These are phyloP conservation scores for Solanum ossicruentum DNA, from an alignment of 257 asterid genomes.

Conservation along the genomic window DNA sequence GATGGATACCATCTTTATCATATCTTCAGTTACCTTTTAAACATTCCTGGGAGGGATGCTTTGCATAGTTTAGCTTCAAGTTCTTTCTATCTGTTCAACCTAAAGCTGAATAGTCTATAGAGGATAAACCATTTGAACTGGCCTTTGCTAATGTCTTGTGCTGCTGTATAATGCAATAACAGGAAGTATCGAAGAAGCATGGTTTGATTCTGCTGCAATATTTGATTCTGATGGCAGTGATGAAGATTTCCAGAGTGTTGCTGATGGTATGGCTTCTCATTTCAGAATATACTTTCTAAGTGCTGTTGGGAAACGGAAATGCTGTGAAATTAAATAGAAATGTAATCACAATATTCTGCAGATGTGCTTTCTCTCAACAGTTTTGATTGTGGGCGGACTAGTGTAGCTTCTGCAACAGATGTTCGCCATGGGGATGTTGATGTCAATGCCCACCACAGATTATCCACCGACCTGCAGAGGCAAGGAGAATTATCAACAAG, in stretches of 20 bases:
- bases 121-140: not conserved
- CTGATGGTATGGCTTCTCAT: conserved; percentile 50
- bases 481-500: conserved; percentile 15
- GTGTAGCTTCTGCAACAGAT: conserved; percentile 11
- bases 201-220: conserved; percentile 71
- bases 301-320: not conserved
- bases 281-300: not conserved
- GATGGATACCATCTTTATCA: not conserved
- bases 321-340: not conserved
- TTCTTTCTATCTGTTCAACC: not conserved
- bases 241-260: conserved; percentile 80
- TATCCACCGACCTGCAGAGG: conserved; percentile 18
- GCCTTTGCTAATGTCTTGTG: not conserved
- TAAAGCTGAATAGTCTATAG: not conserved
- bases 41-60: not conserved
- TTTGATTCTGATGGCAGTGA: conserved; percentile 88
- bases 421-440: conserved; percentile 20
- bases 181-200: conserved; percentile 79
- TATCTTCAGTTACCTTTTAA: not conserved
- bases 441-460: conserved; percentile 2
- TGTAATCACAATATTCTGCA: conserved; percentile 9
- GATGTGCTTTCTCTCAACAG: conserved; percentile 46
- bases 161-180: not conserved
- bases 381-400: conserved; percentile 22
- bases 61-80: not conserved